Evolutionary conservation across 202 grass and related monocot genomes (phyloP).

Genomic region (Zizania palustris): DNA sequence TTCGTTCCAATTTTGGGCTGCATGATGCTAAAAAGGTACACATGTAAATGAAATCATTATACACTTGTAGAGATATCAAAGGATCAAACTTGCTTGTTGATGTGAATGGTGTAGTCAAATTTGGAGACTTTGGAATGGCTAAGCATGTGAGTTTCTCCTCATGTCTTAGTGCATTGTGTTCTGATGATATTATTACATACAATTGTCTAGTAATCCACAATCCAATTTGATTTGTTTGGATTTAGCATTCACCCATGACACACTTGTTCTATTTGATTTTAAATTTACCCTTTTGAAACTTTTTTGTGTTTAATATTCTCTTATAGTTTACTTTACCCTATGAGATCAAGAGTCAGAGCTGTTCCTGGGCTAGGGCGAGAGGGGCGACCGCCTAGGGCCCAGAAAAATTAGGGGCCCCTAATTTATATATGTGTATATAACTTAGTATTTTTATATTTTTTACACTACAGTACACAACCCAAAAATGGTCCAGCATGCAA

Average conservation of each 20-base stretch:
- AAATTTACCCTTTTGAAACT: background rate
- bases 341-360: too few relatives aligned
- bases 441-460: too few relatives aligned
- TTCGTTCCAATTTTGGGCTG: too few relatives aligned
- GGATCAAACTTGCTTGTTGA: too few relatives aligned
- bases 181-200: too few relatives aligned
- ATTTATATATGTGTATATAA: too few relatives aligned
- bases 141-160: conserved; percentile 72
- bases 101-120: conserved; percentile 90
- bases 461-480: too few relatives aligned
- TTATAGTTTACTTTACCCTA: conserved; percentile 25
- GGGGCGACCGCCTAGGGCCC: too few relatives aligned
- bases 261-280: background rate
- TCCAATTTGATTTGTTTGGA: too few relatives aligned
- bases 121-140: conserved; percentile 96
- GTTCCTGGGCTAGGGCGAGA: too few relatives aligned
- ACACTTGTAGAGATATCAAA: conserved; percentile 87
- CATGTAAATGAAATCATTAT: conserved; percentile 30
- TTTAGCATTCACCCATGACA: background rate
- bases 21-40: conserved; percentile 35
- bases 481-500: too few relatives aligned
- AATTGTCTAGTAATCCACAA: conserved; percentile 14
- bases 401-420: too few relatives aligned
- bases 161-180: background rate
- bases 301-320: background rate